Percentiles rank a stretch among this genome's conserved stretches.
These are phyloP conservation scores for Glycine soja DNA, from an alignment of 306 rosid genomes.

Conservation along the genomic window DNA sequence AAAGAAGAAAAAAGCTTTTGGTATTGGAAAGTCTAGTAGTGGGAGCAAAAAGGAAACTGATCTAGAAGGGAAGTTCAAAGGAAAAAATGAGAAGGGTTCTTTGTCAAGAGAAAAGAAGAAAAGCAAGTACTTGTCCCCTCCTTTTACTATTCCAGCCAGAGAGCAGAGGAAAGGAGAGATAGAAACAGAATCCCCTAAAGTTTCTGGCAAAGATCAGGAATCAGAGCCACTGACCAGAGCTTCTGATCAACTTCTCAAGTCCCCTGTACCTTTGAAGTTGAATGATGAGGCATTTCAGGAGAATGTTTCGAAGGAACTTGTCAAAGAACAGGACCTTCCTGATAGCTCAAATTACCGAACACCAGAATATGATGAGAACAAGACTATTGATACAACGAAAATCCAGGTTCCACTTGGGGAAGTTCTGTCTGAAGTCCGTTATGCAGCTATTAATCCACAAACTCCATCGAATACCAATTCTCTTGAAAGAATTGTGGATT, in stretches of 20 bases:
- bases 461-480: conserved; percentile 35
- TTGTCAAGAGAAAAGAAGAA: conserved; percentile 71
- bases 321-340: conserved; percentile 28
- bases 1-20: conserved; percentile 45
- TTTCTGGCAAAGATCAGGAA: conserved; percentile 39
- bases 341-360: conserved; percentile 42
- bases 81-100: conserved; percentile 46
- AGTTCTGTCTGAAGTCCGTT: conserved; percentile 55
- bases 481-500: conserved; percentile 50
- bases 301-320: conserved; percentile 40
- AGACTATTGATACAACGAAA: conserved; percentile 51
- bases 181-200: conserved; percentile 48
- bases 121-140: conserved; percentile 85
- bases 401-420: conserved; percentile 47
- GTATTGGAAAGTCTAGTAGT: conserved; percentile 29
- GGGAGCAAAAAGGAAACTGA: conserved; percentile 41
- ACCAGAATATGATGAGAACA: conserved; percentile 45
- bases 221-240: conserved; percentile 46
- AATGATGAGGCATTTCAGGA: conserved; percentile 43
- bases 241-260: conserved; percentile 35
- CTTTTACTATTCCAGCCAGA: conserved; percentile 59
- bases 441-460: conserved; percentile 54
- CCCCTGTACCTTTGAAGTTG: conserved; percentile 44
- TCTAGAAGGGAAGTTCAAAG: conserved; percentile 40
- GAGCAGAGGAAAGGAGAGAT: conserved; percentile 55